phyloP scores from a whole-genome alignment of 1,284 basidiomycete species.

The Crepidotus sp. region DNA sequence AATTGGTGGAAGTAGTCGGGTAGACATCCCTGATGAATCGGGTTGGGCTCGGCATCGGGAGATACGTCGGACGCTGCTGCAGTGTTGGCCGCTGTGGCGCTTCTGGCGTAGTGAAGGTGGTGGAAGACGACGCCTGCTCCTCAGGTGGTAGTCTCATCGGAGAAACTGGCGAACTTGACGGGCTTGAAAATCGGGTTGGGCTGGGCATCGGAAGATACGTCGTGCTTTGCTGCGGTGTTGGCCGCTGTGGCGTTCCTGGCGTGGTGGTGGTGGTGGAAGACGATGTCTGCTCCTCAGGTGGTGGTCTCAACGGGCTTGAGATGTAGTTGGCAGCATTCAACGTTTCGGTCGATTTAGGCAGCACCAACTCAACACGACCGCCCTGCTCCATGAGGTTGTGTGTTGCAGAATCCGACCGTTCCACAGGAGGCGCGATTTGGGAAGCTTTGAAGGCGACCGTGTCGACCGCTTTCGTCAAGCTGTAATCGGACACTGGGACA shows the following conservation, averaged over 20 bases:
- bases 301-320: conserved; percentile 6
- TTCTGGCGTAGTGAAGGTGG: conserved; percentile 1
- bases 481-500: conserved; percentile 17
- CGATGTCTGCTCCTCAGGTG: not conserved
- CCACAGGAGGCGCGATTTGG: conserved; percentile 19
- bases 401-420: conserved; percentile 42
- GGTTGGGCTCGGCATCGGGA: conserved; percentile 32
- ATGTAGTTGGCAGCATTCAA: conserved; percentile 3
- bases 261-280: conserved; percentile 7
- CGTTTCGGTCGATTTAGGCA: conserved; percentile 9
- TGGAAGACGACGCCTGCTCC: conserved; percentile 3
- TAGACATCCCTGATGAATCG: conserved; percentile 25
- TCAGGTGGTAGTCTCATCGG: not conserved
- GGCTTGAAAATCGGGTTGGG: conserved; percentile 29
- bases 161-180: conserved; percentile 3
- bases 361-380: conserved; percentile 44
- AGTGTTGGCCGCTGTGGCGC: not conserved
- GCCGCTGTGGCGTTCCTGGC: not conserved
- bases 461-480: conserved; percentile 24
- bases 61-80: conserved; percentile 29
- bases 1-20: conserved; percentile 18
- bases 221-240: conserved; percentile 22
- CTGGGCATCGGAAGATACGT: conserved; percentile 35
- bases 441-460: conserved; percentile 24
- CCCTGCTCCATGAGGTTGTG: conserved; percentile 67